Evolutionary conservation across 805 yeast species (phyloP).

Genomic region (Ogataea naganishii): DNA sequence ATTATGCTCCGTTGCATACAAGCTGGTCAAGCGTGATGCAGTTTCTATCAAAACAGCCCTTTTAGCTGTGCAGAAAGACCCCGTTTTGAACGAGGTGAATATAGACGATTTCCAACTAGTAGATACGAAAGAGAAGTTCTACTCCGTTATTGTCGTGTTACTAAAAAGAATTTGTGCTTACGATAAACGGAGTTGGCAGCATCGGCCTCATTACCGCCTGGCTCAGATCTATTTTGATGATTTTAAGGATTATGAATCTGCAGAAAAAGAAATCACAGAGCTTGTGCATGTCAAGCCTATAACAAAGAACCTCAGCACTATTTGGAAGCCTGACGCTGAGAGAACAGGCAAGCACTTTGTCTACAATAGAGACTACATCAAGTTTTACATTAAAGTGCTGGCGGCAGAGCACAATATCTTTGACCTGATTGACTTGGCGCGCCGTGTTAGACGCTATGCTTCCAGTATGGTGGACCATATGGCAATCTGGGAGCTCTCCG

Average conservation of each 20-base stretch:
- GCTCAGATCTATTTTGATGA: conserved; percentile 56
- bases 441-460: conserved; percentile 69
- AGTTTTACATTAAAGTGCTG: conserved; percentile 51
- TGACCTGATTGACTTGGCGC: conserved; percentile 50
- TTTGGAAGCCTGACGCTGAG: conserved; percentile 92
- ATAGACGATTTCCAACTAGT: conserved; percentile 9
- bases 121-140: conserved; percentile 23
- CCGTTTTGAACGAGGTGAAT: conserved; percentile 12
- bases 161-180: conserved; percentile 38
- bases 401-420: conserved; percentile 46
- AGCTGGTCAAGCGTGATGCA: conserved; percentile 33
- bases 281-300: conserved; percentile 59
- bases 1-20: conserved; percentile 48
- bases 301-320: conserved; percentile 64
- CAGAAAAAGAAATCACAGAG: conserved; percentile 54
- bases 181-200: conserved; percentile 91
- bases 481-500: conserved; percentile 59
- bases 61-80: conserved; percentile 29
- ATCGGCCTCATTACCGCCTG: conserved; percentile 66
- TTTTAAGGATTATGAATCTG: conserved; percentile 39
- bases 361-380: conserved; percentile 62
- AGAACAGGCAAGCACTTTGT: conserved; percentile 89
- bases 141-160: conserved; percentile 31
- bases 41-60: conserved; percentile 31
- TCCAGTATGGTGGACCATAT: conserved; percentile 64